Evolutionary conservation across 1,284 basidiomycete species (phyloP).

Genomic region (Volvariella surrecta): DNA sequence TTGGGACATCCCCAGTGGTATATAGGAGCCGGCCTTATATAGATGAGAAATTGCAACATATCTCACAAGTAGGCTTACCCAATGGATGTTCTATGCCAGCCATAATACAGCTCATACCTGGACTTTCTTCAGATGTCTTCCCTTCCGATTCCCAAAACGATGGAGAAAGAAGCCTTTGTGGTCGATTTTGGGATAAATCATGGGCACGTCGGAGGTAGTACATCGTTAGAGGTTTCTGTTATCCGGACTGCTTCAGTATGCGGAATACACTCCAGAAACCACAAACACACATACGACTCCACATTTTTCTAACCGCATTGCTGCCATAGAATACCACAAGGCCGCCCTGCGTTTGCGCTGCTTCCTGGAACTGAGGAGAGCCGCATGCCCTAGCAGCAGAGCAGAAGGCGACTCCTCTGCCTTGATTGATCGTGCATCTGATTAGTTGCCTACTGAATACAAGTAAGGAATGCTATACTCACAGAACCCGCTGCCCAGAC

Average conservation of each 20-base stretch:
- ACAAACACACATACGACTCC: constrained; percentile 52
- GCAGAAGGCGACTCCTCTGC: constrained; percentile 75
- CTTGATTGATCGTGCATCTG: constrained; percentile 28
- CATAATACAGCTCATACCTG: constrained; percentile 53
- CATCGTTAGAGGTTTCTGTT: constrained; percentile 74
- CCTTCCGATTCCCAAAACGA: constrained; percentile 72
- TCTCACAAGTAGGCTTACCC: constrained; percentile 32
- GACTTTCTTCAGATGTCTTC: constrained; percentile 24
- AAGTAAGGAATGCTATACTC: constrained; percentile 19
- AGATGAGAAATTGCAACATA: constrained; percentile 1
- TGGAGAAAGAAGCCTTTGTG: constrained; percentile 55
- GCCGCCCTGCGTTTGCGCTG: constrained; percentile 52
- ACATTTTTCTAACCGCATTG: constrained; percentile 67
- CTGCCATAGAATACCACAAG: constrained; percentile 68
- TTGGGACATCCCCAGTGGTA: constrained; percentile 64
- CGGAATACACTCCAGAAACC: constrained; percentile 3
- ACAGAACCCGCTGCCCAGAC: constrained; percentile 76
- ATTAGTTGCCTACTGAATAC: constrained; percentile 5
- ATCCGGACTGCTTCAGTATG: no score
- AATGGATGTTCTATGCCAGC: constrained; percentile 72
- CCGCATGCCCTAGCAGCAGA: constrained; percentile 67
- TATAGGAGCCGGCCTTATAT: constrained; percentile 61
- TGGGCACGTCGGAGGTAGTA: constrained; percentile 67
- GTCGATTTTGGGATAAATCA: constrained; percentile 41
- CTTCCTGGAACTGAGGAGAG: constrained; percentile 54